Evolutionary conservation across 140 eudicot genomes (phyloP), one percentile per base, ranked within the genome.

Genomic region (Flaveria floridana): DNA sequence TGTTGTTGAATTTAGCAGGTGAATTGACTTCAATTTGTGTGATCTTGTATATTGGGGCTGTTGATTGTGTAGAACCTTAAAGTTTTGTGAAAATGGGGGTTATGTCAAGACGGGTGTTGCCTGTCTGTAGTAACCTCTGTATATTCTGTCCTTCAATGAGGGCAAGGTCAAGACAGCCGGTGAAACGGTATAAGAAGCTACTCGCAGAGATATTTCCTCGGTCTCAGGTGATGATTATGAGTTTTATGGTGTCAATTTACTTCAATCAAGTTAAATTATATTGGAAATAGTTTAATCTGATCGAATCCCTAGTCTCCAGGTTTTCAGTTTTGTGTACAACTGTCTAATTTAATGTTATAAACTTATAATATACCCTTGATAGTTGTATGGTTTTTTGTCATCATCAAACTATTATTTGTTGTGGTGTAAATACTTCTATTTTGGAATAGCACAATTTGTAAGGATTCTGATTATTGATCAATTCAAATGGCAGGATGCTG

Each of bases 81-180:
- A 48, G 52, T 20, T 21, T 50, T 41, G 9, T 26, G 66, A 80
- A 79, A 79, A 90, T 90, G 95, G 97, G 96, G 82, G 95, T 88
- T 81, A 88, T 88, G 78, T 90, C 97, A 4, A 86, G 97, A 62
- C 89, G 86, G 71, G 90, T 90, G 65, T 64, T 88, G 51, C 97
- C 97, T 58, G 91, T 75, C 55, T 90, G 97, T 76, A 82, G 91
- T 52, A 80, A 78, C 83, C 74, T 85, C 65, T 90, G 97, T 65
- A 71, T 84, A 70, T 90, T 84, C 77, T 90, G 97, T 51, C 97
- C 97, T 47, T 81, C 97, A 7, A 34, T 90, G 82, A 77, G 97
- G 50, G 88, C 95, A 28, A 84, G 97, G 85, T 90, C 97, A 12
- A 79, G 95, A 50, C 97, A 90, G 76, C 95, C 97, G 7, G 92